A percentile compares a stretch with the other conserved stretches of the same genome.
These are phyloP conservation scores for Colletotrichum sidae DNA, from an alignment of 2,329 filamentous ascomycete species.

Conservation along the genomic window DNA sequence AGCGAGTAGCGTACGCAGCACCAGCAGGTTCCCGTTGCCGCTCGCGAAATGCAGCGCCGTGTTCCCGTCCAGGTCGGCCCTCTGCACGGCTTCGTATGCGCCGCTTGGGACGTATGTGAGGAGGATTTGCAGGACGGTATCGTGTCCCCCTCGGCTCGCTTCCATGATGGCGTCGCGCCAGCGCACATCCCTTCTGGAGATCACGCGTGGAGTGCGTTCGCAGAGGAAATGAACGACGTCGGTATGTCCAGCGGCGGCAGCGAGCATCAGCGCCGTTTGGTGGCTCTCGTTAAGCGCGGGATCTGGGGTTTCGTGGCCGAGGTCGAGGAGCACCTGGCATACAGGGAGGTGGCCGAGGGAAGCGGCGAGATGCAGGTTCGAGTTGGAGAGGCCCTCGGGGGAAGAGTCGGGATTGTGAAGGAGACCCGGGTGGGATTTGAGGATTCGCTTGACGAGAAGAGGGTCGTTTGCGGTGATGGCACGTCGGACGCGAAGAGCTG, in stretches of 20 bases:
- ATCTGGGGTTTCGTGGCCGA: conserved; percentile 79
- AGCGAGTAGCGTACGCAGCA: conserved; percentile 79
- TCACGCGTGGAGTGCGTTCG: conserved; percentile 70
- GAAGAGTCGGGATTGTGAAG: conserved; percentile 84
- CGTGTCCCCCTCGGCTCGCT: conserved; percentile 69
- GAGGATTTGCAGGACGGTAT: conserved; percentile 73
- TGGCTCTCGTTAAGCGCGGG: conserved; percentile 83
- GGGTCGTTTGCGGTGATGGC: conserved; percentile 82
- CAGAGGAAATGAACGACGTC: conserved; percentile 80
- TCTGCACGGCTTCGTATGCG: conserved; percentile 63
- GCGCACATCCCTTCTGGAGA: conserved; percentile 72
- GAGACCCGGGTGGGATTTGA: conserved; percentile 76
- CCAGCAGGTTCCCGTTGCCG: conserved; percentile 82
- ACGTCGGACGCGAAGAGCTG: conserved; percentile 80
- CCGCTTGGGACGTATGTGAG: conserved; percentile 71
- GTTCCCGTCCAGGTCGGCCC: conserved; percentile 79
- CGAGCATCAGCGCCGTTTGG: conserved; percentile 86
- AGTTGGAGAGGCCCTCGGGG: conserved; percentile 78
- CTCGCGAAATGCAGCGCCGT: conserved; percentile 89
- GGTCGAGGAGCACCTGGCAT: conserved; percentile 75
- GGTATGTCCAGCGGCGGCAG: conserved; percentile 75
- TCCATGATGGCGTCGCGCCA: conserved; percentile 81
- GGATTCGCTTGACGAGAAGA: conserved; percentile 80
- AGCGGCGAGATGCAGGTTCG: conserved; percentile 84
- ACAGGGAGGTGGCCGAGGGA: conserved; percentile 77